A percentile compares a stretch with the other conserved stretches of the same genome.
Evolutionary conservation across 805 yeast genomes (phyloP).

Genomic region (Suhomyces sp.): DNA sequence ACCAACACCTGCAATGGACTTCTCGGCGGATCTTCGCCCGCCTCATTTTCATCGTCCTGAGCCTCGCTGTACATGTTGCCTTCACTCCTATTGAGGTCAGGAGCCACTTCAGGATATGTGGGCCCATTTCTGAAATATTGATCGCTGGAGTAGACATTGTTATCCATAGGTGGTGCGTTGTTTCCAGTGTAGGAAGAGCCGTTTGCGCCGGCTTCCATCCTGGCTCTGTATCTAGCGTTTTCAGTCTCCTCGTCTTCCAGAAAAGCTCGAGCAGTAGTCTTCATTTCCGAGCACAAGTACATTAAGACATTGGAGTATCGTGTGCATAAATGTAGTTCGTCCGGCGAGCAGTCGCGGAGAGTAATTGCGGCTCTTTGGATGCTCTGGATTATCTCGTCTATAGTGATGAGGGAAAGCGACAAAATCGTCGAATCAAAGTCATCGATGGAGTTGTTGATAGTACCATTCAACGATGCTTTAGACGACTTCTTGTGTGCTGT

Average conservation of each 20-base stretch:
- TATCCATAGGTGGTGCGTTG: neutral
- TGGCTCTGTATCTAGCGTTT: neutral
- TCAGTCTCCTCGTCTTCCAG: constrained; percentile 13
- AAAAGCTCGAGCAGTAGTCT: constrained; percentile 37
- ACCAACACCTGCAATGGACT: constrained; percentile 16
- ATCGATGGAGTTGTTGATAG: constrained; percentile 19
- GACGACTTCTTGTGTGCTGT: constrained; percentile 43
- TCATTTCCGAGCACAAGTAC: constrained; percentile 75
- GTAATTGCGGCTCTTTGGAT: constrained; percentile 72
- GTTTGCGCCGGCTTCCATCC: neutral
- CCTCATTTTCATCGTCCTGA: neutral
- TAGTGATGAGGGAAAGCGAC: constrained; percentile 61
- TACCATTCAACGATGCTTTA: constrained; percentile 9
- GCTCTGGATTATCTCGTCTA: constrained; percentile 64
- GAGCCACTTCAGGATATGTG: neutral
- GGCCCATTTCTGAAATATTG: neutral
- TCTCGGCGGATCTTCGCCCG: neutral
- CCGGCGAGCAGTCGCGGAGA: constrained; percentile 81
- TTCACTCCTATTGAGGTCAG: neutral
- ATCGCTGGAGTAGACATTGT: neutral
- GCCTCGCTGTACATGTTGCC: neutral
- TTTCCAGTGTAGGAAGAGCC: neutral
- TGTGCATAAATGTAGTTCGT: constrained; percentile 79
- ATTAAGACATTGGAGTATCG: constrained; percentile 73
- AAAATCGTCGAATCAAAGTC: constrained; percentile 48